A percentile compares a stretch with the other conserved stretches of the same genome.
These are phyloP conservation scores for Epichloe festucae DNA, from an alignment of 2,329 filamentous ascomycete species.

Conservation along the genomic window DNA sequence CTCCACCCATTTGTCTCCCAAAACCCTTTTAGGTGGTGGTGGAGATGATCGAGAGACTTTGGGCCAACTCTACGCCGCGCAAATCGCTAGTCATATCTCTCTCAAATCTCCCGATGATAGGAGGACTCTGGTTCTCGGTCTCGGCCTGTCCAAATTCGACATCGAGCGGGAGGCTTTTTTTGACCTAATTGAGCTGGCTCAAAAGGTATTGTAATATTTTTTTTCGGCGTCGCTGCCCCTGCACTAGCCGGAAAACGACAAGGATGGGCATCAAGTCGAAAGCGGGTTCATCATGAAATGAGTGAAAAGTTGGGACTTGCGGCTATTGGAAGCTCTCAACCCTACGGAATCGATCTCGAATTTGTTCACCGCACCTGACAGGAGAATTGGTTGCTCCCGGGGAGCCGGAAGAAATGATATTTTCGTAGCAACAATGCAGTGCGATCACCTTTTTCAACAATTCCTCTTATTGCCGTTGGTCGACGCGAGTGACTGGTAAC, in stretches of 20 bases:
- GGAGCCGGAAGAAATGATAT: neutral
- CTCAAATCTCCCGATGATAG: constrained; percentile 54
- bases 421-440: neutral
- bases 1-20: constrained; percentile 70
- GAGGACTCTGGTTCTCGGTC: constrained; percentile 47
- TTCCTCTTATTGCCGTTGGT: neutral
- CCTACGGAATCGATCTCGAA: neutral
- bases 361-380: neutral
- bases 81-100: constrained; percentile 70
- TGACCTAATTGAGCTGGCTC: constrained; percentile 49
- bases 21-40: constrained; percentile 74
- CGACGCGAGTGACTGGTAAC: neutral
- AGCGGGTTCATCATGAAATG: neutral
- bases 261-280: neutral
- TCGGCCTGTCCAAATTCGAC: constrained; percentile 41
- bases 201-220: constrained; percentile 35
- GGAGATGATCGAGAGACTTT: constrained; percentile 66
- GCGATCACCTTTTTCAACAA: neutral
- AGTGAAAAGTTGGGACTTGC: neutral
- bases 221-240: neutral
- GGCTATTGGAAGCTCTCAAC: neutral
- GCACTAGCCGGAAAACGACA: neutral
- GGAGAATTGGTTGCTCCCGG: neutral
- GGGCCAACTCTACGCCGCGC: constrained; percentile 79
- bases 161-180: constrained; percentile 48